Evolutionary conservation across 2,329 filamentous ascomycete species (phyloP).

Genomic region (Penicillium sclerotigenum): DNA sequence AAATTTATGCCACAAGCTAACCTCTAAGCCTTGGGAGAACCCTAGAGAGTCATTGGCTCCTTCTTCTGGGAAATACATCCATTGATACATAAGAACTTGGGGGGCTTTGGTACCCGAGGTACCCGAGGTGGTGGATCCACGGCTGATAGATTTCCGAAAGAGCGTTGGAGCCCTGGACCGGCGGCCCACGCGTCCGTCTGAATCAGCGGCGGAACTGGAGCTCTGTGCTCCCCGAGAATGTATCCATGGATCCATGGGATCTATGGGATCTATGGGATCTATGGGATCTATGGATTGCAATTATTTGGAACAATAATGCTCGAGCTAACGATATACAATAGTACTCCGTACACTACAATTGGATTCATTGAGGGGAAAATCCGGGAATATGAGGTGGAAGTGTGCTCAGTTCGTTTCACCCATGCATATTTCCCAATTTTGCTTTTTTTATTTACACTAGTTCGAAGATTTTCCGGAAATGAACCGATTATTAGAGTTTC

Average conservation of each 20-base stretch:
- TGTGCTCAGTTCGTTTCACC: conserved; percentile 7
- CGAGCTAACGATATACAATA: not conserved
- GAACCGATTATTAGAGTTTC: conserved; percentile 6
- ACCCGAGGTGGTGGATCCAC: conserved; percentile 2
- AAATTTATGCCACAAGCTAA: not conserved
- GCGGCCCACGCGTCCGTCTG: not conserved
- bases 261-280: too few species aligned
- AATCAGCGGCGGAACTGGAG: too few species aligned
- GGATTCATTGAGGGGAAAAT: not conserved
- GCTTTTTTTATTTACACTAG: not conserved
- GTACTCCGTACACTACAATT: not conserved
- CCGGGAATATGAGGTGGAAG: not conserved
- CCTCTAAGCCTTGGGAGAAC: not conserved
- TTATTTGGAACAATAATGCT: not conserved
- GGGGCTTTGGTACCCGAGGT: conserved; percentile 6
- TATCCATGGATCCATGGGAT: too few species aligned
- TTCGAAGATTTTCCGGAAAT: conserved; percentile 7
- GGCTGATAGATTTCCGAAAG: conserved; percentile 7
- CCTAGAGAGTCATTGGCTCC: not conserved
- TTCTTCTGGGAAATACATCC: not conserved
- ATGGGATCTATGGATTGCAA: not conserved
- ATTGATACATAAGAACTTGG: not conserved
- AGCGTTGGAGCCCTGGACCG: not conserved
- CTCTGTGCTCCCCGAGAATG: too few species aligned
- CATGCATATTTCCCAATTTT: not conserved